Evolutionary conservation across 1,284 basidiomycete species (phyloP), one percentile per base, ranked within the genome.

Genomic region (Singerocomus inundabilis): DNA sequence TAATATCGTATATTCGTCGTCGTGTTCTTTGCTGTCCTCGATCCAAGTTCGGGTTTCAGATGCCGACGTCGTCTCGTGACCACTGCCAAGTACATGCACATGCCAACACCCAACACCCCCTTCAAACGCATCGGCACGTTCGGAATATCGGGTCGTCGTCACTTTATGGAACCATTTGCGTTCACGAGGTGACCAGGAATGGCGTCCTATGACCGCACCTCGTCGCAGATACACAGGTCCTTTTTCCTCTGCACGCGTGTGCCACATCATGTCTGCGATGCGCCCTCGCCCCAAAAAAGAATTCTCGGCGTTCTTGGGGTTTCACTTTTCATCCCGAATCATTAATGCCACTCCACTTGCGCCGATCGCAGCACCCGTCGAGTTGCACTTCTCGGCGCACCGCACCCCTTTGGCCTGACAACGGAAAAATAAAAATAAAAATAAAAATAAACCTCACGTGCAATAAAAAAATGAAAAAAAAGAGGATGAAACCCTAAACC

Each of bases 101-200:
- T 48, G 47, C 48, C 59, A 61, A 33, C 28, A 28, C 35, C 40
- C 26, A 32, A n/a, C n/a, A 15, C 30, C 39, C 35, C 40, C 26
- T 48, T n/a, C 45, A 60, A 58, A 55, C 53, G 32, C 11, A 18
- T 44, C 28, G 21, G 24, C 43, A 25, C n/a, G n/a, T 37, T 34
- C 26, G 33, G 44, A 37, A n/a, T 8, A 41, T 47, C 32, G 55
- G 37, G 24, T 41, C 41, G 11, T 33, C 41, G 32, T 36, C 18
- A 18, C n/a, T n/a, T n/a, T n/a, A n/a, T n/a, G n/a, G n/a, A n/a
- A n/a, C n/a, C n/a, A n/a, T n/a, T n/a, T n/a, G n/a, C n/a, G n/a
- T n/a, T n/a, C 35, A 26, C 54, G 18, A 13, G 21, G 21, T 29
- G 15, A 40, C 35, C 26, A 26, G 8, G 24, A 11, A 6, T 24